Conservation (phyloP, 345 rosid species). For the Hibiscus syriacus region DNA sequence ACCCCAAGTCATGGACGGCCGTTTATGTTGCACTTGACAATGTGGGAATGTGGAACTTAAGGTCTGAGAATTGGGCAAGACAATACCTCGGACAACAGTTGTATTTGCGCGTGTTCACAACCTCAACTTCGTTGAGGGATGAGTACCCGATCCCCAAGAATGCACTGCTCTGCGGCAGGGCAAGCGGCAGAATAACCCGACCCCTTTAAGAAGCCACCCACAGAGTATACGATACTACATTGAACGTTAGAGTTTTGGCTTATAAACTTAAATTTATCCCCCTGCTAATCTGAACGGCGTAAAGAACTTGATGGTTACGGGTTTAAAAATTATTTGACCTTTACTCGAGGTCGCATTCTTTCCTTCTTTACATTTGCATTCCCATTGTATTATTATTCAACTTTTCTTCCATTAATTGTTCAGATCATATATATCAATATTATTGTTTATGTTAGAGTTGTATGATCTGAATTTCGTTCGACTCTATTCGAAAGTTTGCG, state of each 20-base stretch:
- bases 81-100: slow-evolving; percentile 93
- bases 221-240: slow-evolving; percentile 8
- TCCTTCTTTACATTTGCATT: slow-evolving; percentile 9
- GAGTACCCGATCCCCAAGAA: slow-evolving; percentile 87
- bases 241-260: slow-evolving; percentile 17
- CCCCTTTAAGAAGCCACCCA: slow-evolving; percentile 44
- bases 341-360: slow-evolving; percentile 55
- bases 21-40: slow-evolving; percentile 82
- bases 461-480: too few species aligned
- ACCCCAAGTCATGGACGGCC: slow-evolving; percentile 78
- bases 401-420: background rate
- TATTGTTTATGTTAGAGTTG: too few species aligned
- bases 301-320: slow-evolving; percentile 10
- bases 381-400: background rate
- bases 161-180: slow-evolving; percentile 77
- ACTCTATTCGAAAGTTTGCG: too few species aligned
- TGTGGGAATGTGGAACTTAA: slow-evolving; percentile 94
- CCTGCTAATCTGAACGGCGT: slow-evolving; percentile 9
- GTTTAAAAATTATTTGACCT: slow-evolving; percentile 22
- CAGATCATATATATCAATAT: too few species aligned
- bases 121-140: slow-evolving; percentile 76
- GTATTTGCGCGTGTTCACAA: slow-evolving; percentile 61
- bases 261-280: slow-evolving; percentile 11
- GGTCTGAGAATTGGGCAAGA: slow-evolving; percentile 89
- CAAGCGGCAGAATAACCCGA: slow-evolving; percentile 63